A percentile compares a stretch with the other conserved stretches of the same genome.
These are phyloP conservation scores for Rhodotorula glutinis DNA, from an alignment of 1,284 basidiomycete genomes.

Conservation along the genomic window DNA sequence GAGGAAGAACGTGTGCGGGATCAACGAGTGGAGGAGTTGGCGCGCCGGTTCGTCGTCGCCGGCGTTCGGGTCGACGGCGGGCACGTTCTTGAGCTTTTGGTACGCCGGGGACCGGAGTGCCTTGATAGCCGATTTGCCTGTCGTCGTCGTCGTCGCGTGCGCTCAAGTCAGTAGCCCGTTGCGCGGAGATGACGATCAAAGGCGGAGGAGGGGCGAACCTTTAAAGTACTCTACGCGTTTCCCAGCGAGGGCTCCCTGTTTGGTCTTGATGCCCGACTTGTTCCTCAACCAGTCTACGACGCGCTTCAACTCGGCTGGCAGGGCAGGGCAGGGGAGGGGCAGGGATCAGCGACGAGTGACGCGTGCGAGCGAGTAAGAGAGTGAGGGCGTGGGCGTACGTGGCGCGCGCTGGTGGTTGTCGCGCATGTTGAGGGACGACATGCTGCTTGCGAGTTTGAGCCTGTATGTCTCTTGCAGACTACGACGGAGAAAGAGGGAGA, in stretches of 20 bases:
- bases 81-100: conserved; percentile 66
- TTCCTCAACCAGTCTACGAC: conserved; percentile 81
- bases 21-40: conserved; percentile 60
- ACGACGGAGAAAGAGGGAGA: too few species aligned
- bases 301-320: conserved; percentile 52
- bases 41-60: conserved; percentile 70
- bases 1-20: conserved; percentile 79
- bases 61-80: conserved; percentile 57
- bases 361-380: background rate
- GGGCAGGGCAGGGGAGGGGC: rapidly evolving
- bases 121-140: conserved; percentile 88
- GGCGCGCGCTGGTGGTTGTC: conserved; percentile 35
- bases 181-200: conserved; percentile 18
- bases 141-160: background rate
- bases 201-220: conserved; percentile 57
- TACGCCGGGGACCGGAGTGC: conserved; percentile 87
- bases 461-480: too few species aligned
- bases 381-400: conserved; percentile 5
- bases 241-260: conserved; percentile 85
- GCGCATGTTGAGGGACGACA: conserved; percentile 13
- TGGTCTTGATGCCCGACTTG: conserved; percentile 80
- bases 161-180: background rate
- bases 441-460: too few species aligned
- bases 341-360: background rate
- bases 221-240: conserved; percentile 98